Percentiles rank a stretch among this genome's conserved stretches.
These are phyloP conservation scores for Xeromyces bisporus DNA, from an alignment of 495 filamentous ascomycete genomes.

Conservation along the genomic window DNA sequence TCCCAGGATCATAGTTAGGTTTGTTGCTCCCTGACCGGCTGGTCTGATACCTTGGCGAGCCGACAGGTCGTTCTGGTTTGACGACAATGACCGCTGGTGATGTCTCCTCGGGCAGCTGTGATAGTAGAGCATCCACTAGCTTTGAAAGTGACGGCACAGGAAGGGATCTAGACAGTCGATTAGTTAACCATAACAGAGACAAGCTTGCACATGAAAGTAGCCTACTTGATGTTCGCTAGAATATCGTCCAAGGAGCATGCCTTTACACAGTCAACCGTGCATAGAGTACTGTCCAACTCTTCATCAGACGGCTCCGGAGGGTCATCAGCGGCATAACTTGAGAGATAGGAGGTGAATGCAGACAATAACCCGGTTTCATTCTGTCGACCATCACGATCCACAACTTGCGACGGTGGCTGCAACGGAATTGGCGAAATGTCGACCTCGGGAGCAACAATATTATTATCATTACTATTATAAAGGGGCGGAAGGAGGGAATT, in stretches of 20 bases:
- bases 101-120: slow-evolving; percentile 73
- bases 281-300: slow-evolving; percentile 87
- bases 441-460: slow-evolving; percentile 49
- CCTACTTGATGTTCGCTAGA: slow-evolving; percentile 69
- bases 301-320: slow-evolving; percentile 95
- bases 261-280: slow-evolving; percentile 86
- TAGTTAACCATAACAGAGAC: neutral
- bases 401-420: slow-evolving; percentile 79
- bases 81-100: slow-evolving; percentile 71
- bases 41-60: slow-evolving; percentile 28
- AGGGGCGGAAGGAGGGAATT: slow-evolving; percentile 86
- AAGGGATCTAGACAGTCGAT: slow-evolving; percentile 37
- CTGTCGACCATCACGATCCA: slow-evolving; percentile 65
- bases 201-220: slow-evolving; percentile 2
- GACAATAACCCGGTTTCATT: slow-evolving; percentile 76
- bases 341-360: slow-evolving; percentile 86
- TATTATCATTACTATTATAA: slow-evolving; percentile 55
- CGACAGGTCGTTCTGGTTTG: slow-evolving; percentile 57
- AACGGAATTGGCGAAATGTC: slow-evolving; percentile 74
- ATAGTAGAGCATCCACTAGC: slow-evolving; percentile 56
- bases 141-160: slow-evolving; percentile 46
- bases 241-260: slow-evolving; percentile 73
- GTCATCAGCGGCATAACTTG: slow-evolving; percentile 96
- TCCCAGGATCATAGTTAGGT: slow-evolving; percentile 67
- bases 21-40: slow-evolving; percentile 31